Percentiles rank a stretch among this genome's conserved stretches.
phyloP scores from a whole-genome alignment of 345 rosid species.

The Eucalyptus curtisii region DNA sequence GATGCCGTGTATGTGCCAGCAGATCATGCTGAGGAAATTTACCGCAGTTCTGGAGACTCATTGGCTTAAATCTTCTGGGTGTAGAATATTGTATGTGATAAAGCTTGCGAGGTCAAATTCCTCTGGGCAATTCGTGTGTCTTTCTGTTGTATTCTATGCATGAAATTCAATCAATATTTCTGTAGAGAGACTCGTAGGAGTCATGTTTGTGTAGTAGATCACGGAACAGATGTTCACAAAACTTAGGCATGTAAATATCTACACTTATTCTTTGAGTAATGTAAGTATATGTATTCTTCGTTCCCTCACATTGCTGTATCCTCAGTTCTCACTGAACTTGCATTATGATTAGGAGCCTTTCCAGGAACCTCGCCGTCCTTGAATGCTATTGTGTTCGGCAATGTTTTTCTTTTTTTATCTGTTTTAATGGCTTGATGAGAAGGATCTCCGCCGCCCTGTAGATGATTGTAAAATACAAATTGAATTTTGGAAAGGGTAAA shows the following conservation, averaged over 20 bases:
- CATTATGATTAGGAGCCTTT: background rate
- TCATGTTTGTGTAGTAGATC: background rate
- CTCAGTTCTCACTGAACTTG: background rate
- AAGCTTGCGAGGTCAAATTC: background rate
- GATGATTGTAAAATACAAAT: background rate
- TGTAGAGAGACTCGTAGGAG: background rate
- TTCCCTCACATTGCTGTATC: background rate
- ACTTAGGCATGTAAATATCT: background rate
- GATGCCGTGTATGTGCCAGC: constrained; percentile 63
- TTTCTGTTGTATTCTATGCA: background rate
- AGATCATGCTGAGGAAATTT: constrained; percentile 47
- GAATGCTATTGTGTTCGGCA: background rate
- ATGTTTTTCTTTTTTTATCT: background rate
- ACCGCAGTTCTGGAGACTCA: constrained; percentile 24
- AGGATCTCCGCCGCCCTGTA: background rate
- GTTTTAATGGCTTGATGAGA: background rate
- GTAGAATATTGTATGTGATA: background rate
- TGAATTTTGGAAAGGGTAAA: background rate
- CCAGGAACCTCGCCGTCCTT: background rate
- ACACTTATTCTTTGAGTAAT: background rate
- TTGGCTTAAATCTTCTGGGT: constrained; percentile 2
- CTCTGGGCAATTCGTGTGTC: background rate
- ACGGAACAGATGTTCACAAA: background rate
- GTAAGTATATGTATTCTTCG: background rate
- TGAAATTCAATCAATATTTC: background rate